Evolutionary conservation across 129 eudicot genomes (phyloP).

Genomic region (Deinandra increscens): DNA sequence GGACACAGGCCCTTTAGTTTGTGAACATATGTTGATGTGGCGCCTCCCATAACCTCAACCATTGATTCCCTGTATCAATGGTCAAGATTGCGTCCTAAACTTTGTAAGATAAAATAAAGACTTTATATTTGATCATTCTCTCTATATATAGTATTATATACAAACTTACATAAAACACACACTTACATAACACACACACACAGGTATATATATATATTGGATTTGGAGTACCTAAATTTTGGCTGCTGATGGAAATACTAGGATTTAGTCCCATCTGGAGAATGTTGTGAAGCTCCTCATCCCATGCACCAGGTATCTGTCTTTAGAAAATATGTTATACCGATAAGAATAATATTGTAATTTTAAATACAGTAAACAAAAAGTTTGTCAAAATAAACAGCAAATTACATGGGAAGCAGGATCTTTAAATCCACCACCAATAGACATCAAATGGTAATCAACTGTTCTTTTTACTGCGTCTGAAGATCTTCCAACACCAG

Average conservation of each 20-base stretch:
- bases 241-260: constrained; percentile 47
- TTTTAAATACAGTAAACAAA: neutral
- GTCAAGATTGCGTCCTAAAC: too few species aligned
- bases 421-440: constrained; percentile 64
- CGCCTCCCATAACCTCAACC: too few species aligned
- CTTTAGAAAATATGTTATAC: constrained; percentile 22
- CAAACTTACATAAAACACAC: too few species aligned
- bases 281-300: constrained; percentile 80
- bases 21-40: too few species aligned
- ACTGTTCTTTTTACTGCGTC: constrained; percentile 60
- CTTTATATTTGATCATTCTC: too few species aligned
- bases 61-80: too few species aligned
- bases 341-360: neutral
- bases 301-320: constrained; percentile 75
- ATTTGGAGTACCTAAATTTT: constrained; percentile 50
- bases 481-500: constrained; percentile 51
- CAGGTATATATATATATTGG: neutral
- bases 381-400: neutral
- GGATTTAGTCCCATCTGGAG: constrained; percentile 69
- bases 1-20: too few species aligned
- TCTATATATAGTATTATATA: too few species aligned
- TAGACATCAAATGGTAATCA: constrained; percentile 46
- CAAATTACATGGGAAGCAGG: constrained; percentile 53
- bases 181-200: neutral
- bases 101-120: too few species aligned